These are phyloP conservation scores for Coccomyxa sp. DNA, from an alignment of 139 green algal species.

Conservation along the genomic window DNA sequence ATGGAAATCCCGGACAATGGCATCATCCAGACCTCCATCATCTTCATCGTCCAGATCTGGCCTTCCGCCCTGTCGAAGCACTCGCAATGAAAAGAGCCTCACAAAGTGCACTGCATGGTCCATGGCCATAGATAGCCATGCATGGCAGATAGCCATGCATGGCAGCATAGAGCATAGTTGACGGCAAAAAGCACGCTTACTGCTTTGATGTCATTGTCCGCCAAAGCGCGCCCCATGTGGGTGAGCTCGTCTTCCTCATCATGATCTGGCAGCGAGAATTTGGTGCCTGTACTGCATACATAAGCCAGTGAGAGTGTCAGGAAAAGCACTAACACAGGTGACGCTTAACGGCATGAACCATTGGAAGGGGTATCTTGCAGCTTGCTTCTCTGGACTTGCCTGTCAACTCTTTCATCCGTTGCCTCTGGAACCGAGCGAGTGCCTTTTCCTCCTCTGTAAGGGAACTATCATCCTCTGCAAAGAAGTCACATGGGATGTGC, in stretches of 20 bases:
- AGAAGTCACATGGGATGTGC: background rate
- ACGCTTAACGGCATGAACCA: background rate
- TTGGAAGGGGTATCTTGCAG: background rate
- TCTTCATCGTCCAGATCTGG: constrained; percentile 30
- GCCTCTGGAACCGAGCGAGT: constrained; percentile 75
- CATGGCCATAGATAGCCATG: background rate
- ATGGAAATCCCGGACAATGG: constrained; percentile 51
- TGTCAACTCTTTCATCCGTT: constrained; percentile 58
- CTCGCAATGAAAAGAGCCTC: background rate
- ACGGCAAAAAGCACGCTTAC: background rate
- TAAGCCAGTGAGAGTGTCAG: background rate
- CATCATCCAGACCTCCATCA: constrained; percentile 47
- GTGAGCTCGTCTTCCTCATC: constrained; percentile 51
- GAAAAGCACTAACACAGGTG: background rate
- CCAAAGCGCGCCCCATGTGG: constrained; percentile 50
- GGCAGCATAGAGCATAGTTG: background rate
- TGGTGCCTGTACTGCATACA: constrained; percentile 23
- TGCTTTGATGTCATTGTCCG: constrained; percentile 23
- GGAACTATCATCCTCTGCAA: constrained; percentile 69
- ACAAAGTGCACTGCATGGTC: no score
- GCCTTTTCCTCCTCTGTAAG: constrained; percentile 79
- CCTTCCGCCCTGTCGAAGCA: background rate
- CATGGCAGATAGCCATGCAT: background rate
- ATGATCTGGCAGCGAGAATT: constrained; percentile 73
- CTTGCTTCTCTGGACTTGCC: background rate